These are phyloP conservation scores for Diutina sp. DNA, from an alignment of 1,139 yeast species.

Conservation along the genomic window DNA sequence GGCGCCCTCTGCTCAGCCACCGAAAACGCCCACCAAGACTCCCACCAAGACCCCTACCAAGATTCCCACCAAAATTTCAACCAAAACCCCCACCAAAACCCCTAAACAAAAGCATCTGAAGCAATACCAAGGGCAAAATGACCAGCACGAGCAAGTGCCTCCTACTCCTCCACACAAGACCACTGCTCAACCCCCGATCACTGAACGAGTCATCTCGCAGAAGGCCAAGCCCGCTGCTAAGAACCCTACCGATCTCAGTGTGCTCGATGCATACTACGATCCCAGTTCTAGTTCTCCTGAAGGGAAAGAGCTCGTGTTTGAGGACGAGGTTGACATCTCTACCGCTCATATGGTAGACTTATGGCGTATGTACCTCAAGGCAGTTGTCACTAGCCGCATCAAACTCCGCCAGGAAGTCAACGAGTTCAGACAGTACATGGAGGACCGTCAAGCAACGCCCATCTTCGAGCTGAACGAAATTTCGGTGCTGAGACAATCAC, in stretches of 20 bases:
- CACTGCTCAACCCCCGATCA: background rate
- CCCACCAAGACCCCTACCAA: no score
- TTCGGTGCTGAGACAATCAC: background rate
- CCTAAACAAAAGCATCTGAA: no score
- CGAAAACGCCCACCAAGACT: background rate
- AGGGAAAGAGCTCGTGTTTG: background rate
- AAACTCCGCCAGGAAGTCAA: slow-evolving; percentile 30
- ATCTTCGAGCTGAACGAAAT: background rate
- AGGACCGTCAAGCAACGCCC: slow-evolving; percentile 4
- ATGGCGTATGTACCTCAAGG: slow-evolving; percentile 23
- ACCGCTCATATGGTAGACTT: slow-evolving; percentile 6
- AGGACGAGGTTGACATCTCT: background rate
- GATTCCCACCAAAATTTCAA: no score
- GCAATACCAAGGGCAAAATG: no score
- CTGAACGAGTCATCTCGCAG: background rate
- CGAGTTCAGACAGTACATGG: slow-evolving; percentile 19
- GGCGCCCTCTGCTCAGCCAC: background rate
- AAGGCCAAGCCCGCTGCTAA: background rate
- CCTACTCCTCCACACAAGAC: background rate
- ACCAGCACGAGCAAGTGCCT: background rate
- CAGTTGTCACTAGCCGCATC: slow-evolving; percentile 26
- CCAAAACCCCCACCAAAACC: no score
- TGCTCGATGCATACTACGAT: background rate
- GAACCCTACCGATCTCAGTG: background rate
- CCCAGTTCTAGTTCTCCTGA: background rate